phyloP scores from a whole-genome alignment of 495 filamentous ascomycete genomes.

The Penicillium atrosanguineum region DNA sequence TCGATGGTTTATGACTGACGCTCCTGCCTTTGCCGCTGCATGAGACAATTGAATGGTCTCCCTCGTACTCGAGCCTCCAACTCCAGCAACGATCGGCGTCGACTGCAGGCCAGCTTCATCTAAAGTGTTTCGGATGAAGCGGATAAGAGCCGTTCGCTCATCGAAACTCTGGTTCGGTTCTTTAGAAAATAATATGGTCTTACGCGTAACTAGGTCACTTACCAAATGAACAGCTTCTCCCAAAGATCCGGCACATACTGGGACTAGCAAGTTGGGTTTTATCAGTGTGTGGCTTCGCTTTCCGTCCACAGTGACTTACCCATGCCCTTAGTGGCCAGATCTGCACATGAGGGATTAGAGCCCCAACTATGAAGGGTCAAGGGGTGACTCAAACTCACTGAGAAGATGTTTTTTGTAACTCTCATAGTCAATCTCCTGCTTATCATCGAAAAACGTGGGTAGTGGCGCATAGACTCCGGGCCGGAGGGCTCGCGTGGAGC shows the following conservation, averaged over 20 bases:
- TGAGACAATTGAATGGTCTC: constrained; percentile 16
- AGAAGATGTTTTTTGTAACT: constrained; percentile 19
- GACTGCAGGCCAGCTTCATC: constrained; percentile 16
- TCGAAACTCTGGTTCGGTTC: constrained; percentile 17
- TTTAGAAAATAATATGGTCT: too few relatives aligned
- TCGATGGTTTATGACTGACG: constrained; percentile 7
- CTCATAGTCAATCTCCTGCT: constrained; percentile 23
- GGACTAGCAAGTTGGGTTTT: constrained; percentile 11
- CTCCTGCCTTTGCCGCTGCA: constrained; percentile 19
- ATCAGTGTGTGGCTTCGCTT: neutral
- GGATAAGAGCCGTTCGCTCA: constrained; percentile 17
- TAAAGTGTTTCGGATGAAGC: constrained; percentile 17
- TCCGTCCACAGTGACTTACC: constrained; percentile 14
- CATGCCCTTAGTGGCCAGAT: constrained; percentile 18
- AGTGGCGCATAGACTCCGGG: constrained; percentile 21
- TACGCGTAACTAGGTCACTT: neutral
- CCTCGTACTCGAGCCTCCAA: constrained; percentile 20
- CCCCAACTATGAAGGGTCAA: too few relatives aligned
- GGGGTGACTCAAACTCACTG: constrained; percentile 1
- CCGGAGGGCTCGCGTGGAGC: constrained; percentile 9
- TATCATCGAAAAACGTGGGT: constrained; percentile 20
- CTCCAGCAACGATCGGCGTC: constrained; percentile 21
- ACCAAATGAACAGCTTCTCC: constrained; percentile 24
- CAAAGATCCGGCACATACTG: constrained; percentile 23
- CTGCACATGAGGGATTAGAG: too few relatives aligned